Evolutionary conservation across 1,284 basidiomycete genomes (phyloP), one percentile per base, ranked within the genome.

Genomic region (Dichomitus squalens): DNA sequence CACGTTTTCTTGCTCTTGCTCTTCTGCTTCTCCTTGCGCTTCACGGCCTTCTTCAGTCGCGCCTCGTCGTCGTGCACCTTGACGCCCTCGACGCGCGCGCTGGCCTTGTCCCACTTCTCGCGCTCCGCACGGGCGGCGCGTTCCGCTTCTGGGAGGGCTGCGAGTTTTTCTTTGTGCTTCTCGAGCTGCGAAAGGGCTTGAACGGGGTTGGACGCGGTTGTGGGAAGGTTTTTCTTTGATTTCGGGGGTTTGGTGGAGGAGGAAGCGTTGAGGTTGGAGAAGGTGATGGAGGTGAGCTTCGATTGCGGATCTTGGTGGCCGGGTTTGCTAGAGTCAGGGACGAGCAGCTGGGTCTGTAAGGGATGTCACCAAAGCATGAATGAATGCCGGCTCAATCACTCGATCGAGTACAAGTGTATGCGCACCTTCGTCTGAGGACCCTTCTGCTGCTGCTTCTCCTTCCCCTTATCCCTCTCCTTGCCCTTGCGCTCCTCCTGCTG

Each of bases 11-110:
- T 90, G 60, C 85, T 86, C 78, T 92, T 95, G 29, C 63, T 67
- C 72, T 96, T 97, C 66, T 86, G 85, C 74, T 95, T 95, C 74
- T 96, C 95, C 66, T 90, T 88, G 71, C 91, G 79, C 80, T 96
- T 96, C 9, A 84, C 86, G 23, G 93, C 93, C 77, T 96, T 96
- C 79, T 95, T 95, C 66, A 98, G 73, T 48, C 88, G 78, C 4
- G 66, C 72, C 69, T 93, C 91, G 64, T 95, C 90, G 67, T 97
- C 95, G 50, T 84, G 84, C 29, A 97, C 86, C 74, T 96, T 97
- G 41, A 87, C 86, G 4, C 95, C 95, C 46, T 90, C 89, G 58
- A 95, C 79, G 48, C 92, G 80, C 39, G 92, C 87, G 68, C 88
- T 85, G 0, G 94, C 93, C 74, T 95, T 95, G 52, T 86, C 85